Percentiles rank a stretch among this genome's conserved stretches.
phyloP scores from a whole-genome alignment of 176 grass and related monocot species.

The Cocos nucifera region DNA sequence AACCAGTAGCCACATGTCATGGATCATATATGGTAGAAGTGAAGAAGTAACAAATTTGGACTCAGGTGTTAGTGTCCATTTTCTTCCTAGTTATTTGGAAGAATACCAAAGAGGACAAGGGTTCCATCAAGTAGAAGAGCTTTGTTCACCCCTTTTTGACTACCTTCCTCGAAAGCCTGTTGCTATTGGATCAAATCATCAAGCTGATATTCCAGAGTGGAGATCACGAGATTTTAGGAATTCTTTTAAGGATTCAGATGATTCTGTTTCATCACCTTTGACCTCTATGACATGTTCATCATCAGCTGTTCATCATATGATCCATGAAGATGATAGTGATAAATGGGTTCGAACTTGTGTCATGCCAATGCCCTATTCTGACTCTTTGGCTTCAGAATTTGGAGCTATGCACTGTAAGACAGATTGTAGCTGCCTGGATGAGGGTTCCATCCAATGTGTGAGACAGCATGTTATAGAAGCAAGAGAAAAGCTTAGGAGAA shows the following conservation, averaged over 20 bases:
- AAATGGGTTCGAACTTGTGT: slow-evolving; percentile 50
- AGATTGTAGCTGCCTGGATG: slow-evolving; percentile 50
- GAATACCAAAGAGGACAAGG: slow-evolving; percentile 23
- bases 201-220: slow-evolving; percentile 69
- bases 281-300: slow-evolving; percentile 17
- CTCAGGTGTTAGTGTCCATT: slow-evolving; percentile 34
- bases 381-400: slow-evolving; percentile 17
- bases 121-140: slow-evolving; percentile 27
- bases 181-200: slow-evolving; percentile 59
- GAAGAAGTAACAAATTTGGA: slow-evolving; percentile 24
- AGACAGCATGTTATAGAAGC: slow-evolving; percentile 55
- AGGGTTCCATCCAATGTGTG: slow-evolving; percentile 59
- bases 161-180: slow-evolving; percentile 37
- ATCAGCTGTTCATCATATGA: slow-evolving; percentile 13
- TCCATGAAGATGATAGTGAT: slow-evolving; percentile 29
- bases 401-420: slow-evolving; percentile 18
- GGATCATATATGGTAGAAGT: background rate
- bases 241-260: slow-evolving; percentile 8
- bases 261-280: slow-evolving; percentile 19
- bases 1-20: slow-evolving; percentile 9
- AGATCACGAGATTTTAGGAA: slow-evolving; percentile 13
- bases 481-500: slow-evolving; percentile 44
- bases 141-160: slow-evolving; percentile 33
- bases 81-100: slow-evolving; percentile 45
- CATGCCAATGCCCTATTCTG: slow-evolving; percentile 20